These are phyloP conservation scores for Aureobasidium sp. DNA, from an alignment of 2,329 filamentous ascomycete species.

Conservation along the genomic window DNA sequence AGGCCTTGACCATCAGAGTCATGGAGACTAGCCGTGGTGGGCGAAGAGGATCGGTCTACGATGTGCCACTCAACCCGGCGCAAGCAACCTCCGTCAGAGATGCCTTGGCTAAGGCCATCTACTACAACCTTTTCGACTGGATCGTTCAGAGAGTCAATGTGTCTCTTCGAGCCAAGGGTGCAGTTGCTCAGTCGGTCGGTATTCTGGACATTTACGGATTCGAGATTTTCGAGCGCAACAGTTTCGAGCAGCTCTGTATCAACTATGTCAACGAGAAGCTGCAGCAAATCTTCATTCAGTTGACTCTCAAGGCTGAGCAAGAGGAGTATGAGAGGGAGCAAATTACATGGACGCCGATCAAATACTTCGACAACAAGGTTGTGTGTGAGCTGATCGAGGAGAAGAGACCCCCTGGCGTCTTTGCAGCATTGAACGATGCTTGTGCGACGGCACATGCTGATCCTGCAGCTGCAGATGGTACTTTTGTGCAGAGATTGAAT, in stretches of 20 bases:
- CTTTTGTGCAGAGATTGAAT: constrained; percentile 89
- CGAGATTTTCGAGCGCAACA: constrained; percentile 98
- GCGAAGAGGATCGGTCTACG: constrained; percentile 59
- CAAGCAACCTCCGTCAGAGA: constrained; percentile 85
- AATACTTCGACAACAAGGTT: constrained; percentile 99
- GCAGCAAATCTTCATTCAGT: constrained; percentile 97
- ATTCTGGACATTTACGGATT: constrained; percentile 99
- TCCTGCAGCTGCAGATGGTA: constrained; percentile 86
- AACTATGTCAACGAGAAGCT: constrained; percentile 99
- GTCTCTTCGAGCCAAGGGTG: constrained; percentile 71
- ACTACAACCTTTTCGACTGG: constrained; percentile 97
- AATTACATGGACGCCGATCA: constrained; percentile 98
- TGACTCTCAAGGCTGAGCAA: constrained; percentile 93
- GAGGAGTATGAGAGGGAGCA: constrained; percentile 94
- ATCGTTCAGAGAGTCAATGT: constrained; percentile 89
- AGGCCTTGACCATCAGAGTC: constrained; percentile 83
- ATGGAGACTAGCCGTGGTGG: constrained; percentile 64
- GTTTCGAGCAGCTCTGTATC: constrained; percentile 97
- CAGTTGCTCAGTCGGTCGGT: constrained; percentile 77
- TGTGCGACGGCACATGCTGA: constrained; percentile 98
- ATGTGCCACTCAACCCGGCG: constrained; percentile 74
- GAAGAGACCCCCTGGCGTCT: constrained; percentile 80
- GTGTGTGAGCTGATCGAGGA: constrained; percentile 97
- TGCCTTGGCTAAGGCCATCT: constrained; percentile 89
- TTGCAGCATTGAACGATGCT: constrained; percentile 93